phyloP scores from a whole-genome alignment of 129 eudicot species.

The Lactuca sativa region DNA sequence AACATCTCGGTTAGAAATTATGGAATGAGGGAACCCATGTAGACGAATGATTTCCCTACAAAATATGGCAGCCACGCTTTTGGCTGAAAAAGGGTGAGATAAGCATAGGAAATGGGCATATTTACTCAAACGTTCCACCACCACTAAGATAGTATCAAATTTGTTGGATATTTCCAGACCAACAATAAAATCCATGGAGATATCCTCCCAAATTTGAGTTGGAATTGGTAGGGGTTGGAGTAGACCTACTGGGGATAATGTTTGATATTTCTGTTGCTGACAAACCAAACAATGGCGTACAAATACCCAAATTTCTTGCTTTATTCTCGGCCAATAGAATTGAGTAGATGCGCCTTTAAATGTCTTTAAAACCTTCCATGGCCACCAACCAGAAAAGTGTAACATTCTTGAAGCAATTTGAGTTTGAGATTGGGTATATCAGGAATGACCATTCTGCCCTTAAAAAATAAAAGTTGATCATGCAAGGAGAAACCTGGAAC shows the following conservation, averaged over 20 bases:
- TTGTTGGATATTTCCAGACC: too few species aligned
- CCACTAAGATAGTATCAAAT: too few species aligned
- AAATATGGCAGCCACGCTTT: neutral
- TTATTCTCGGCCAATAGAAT: neutral
- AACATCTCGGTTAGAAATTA: neutral
- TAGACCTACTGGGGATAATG: neutral
- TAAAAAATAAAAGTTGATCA: neutral
- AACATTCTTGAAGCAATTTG: neutral
- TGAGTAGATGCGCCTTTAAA: neutral
- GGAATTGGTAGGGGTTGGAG: neutral
- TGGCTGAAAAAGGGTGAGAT: too few species aligned
- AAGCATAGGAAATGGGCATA: neutral
- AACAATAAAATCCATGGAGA: too few species aligned
- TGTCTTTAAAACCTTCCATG: neutral
- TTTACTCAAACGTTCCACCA: neutral
- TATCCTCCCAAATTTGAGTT: neutral
- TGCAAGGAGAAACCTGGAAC: neutral
- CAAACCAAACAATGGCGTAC: too few species aligned
- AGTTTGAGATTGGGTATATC: neutral
- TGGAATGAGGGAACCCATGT: conserved; percentile 13
- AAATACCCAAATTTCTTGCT: too few species aligned
- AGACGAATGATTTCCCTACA: neutral
- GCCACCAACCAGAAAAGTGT: neutral
- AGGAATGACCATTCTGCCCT: neutral
- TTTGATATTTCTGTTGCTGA: too few species aligned